phyloP scores from a whole-genome alignment of 2,329 filamentous ascomycete genomes.

The Sphaerulina musiva region DNA sequence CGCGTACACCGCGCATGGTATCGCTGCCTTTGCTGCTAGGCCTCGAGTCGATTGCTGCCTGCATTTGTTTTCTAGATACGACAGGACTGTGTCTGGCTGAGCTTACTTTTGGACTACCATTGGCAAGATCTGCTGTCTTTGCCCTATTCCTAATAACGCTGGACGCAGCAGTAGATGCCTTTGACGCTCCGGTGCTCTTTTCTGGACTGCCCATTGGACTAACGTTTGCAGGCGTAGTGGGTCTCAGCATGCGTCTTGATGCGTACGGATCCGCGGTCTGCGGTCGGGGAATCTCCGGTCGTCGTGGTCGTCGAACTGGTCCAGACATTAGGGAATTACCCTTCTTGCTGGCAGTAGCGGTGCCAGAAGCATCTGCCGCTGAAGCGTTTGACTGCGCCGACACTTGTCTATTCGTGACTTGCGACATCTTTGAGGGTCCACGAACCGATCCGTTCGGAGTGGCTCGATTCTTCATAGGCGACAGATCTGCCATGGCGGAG shows the following conservation, averaged over 20 bases:
- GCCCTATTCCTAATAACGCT: constrained; percentile 27
- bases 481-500: constrained; percentile 51
- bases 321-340: constrained; percentile 50
- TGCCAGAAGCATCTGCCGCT: constrained; percentile 20
- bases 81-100: constrained; percentile 28
- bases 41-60: constrained; percentile 21
- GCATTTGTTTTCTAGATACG: constrained; percentile 18
- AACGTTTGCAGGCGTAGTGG: constrained; percentile 42
- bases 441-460: constrained; percentile 23
- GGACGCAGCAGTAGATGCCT: constrained; percentile 25
- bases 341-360: constrained; percentile 33
- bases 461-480: constrained; percentile 40
- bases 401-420: constrained; percentile 26
- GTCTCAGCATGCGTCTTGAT: constrained; percentile 33
- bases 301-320: constrained; percentile 50
- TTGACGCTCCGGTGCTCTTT: constrained; percentile 30
- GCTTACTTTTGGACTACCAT: constrained; percentile 30
- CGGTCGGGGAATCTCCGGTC: constrained; percentile 44
- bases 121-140: constrained; percentile 15
- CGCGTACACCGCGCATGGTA: constrained; percentile 26
- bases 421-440: constrained; percentile 28
- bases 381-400: constrained; percentile 28
- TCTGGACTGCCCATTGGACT: constrained; percentile 43
- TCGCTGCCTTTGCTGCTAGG: constrained; percentile 33
- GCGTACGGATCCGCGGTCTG: constrained; percentile 52